phyloP scores from a whole-genome alignment of 1,284 basidiomycete genomes.

The Lentinus polychrous region DNA sequence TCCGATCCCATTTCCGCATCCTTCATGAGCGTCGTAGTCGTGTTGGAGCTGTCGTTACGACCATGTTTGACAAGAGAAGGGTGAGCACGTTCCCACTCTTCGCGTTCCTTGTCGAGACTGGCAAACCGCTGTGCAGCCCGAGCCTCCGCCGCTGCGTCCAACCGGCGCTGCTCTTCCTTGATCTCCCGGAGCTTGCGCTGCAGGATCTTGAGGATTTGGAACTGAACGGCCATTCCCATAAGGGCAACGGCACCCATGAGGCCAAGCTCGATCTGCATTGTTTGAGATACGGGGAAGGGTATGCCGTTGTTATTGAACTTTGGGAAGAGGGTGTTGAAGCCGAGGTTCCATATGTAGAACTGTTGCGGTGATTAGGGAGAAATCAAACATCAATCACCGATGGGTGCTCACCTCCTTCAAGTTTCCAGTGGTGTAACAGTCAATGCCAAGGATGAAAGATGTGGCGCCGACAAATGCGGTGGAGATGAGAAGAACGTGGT shows the following conservation, averaged over 20 bases:
- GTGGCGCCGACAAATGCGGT: slow-evolving; percentile 89
- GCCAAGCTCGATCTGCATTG: slow-evolving; percentile 92
- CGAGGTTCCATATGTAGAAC: slow-evolving; percentile 95
- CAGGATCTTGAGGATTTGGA: slow-evolving; percentile 76
- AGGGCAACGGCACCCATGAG: slow-evolving; percentile 76
- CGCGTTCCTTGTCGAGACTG: slow-evolving; percentile 63
- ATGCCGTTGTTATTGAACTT: slow-evolving; percentile 63
- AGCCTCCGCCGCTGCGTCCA: slow-evolving; percentile 71
- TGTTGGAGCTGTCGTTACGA: slow-evolving; percentile 57
- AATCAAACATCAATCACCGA: neutral
- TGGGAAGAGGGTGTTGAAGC: slow-evolving; percentile 74
- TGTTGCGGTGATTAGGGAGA: slow-evolving; percentile 22
- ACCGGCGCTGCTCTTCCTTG: slow-evolving; percentile 65
- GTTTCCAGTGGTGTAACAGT: slow-evolving; percentile 87
- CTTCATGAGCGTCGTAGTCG: slow-evolving; percentile 27
- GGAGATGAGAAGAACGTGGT: slow-evolving; percentile 73
- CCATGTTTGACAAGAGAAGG: slow-evolving; percentile 53
- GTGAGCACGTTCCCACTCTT: slow-evolving; percentile 85
- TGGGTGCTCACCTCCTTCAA: slow-evolving; percentile 72
- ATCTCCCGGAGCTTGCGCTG: slow-evolving; percentile 77
- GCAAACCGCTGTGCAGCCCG: slow-evolving; percentile 70
- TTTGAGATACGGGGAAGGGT: slow-evolving; percentile 78
- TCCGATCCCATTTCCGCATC: slow-evolving; percentile 29
- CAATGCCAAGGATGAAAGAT: slow-evolving; percentile 88
- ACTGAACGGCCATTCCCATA: slow-evolving; percentile 86